These are phyloP conservation scores for Collybiopsis luxurians DNA, from an alignment of 768 basidiomycete species.

Conservation along the genomic window DNA sequence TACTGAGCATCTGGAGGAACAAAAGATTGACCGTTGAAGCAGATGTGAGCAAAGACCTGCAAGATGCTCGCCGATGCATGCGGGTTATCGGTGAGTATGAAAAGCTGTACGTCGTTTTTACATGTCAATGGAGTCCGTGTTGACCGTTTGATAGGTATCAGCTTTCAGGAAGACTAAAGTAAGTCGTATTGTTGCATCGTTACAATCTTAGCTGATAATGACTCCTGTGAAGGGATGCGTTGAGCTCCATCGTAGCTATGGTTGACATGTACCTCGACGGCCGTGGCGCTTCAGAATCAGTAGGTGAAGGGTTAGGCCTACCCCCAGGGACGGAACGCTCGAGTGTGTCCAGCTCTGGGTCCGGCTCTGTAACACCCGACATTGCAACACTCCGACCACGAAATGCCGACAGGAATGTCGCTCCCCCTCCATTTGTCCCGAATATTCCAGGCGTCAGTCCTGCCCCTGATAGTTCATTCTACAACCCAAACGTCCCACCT, in stretches of 20 bases:
- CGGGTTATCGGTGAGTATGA: not conserved
- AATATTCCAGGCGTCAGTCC: not conserved
- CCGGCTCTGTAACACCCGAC: not conserved
- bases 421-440: not conserved
- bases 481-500: not conserved
- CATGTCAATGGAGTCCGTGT: not conserved
- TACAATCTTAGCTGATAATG: not conserved
- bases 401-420: not conserved
- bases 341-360: not conserved
- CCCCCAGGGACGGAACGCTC: not conserved
- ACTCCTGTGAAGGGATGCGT: not conserved
- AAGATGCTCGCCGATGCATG: conserved; percentile 1
- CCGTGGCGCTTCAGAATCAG: not conserved
- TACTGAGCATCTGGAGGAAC: conserved; percentile 46
- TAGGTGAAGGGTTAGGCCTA: not conserved
- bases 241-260: conserved; percentile 1
- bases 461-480: not conserved
- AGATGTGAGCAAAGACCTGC: not conserved
- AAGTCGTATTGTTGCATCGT: not conserved
- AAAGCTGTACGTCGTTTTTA: not conserved
- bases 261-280: not conserved
- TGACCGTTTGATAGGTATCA: not conserved
- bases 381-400: not conserved
- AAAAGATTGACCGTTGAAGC: not conserved
- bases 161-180: conserved; percentile 1